Evolutionary conservation across 345 rosid genomes (phyloP).

Genomic region (Linum tenue): DNA sequence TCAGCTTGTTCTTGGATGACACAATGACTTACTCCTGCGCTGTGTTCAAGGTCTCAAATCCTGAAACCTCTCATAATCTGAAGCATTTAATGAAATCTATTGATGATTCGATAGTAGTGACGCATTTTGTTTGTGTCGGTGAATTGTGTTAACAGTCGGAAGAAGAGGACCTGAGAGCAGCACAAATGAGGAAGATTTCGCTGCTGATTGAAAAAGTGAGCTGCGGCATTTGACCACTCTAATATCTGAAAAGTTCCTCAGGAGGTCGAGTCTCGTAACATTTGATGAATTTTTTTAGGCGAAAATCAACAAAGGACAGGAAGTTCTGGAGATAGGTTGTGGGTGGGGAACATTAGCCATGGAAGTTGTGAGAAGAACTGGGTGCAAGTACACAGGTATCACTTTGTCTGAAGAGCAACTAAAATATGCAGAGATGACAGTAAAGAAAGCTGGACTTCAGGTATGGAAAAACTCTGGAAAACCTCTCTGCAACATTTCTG

Average conservation of each 20-base stretch:
- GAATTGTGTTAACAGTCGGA: slow-evolving; percentile 29
- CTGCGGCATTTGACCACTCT: not conserved
- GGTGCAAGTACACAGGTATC: slow-evolving; percentile 81
- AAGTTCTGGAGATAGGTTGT: slow-evolving; percentile 78
- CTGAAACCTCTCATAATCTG: not conserved
- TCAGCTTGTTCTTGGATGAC: slow-evolving; percentile 71
- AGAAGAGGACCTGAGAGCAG: slow-evolving; percentile 57
- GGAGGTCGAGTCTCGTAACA: not conserved
- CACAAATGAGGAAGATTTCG: slow-evolving; percentile 67
- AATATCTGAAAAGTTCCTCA: not conserved
- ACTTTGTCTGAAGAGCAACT: slow-evolving; percentile 73
- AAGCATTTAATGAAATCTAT: slow-evolving; percentile 5
- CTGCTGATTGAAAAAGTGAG: slow-evolving; percentile 65
- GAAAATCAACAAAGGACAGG: slow-evolving; percentile 44
- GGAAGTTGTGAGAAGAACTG: slow-evolving; percentile 74
- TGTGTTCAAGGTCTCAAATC: slow-evolving; percentile 54
- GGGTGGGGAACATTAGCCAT: slow-evolving; percentile 95
- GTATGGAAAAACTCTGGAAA: slow-evolving; percentile 19
- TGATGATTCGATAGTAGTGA: not conserved
- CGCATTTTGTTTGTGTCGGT: not conserved
- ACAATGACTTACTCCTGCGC: slow-evolving; percentile 86
- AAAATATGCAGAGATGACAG: slow-evolving; percentile 56
- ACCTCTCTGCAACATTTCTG: no score
- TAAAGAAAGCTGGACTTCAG: slow-evolving; percentile 83
- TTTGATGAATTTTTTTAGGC: slow-evolving; percentile 26